These are phyloP conservation scores for Cytospora chrysosperma DNA, from an alignment of 2,329 filamentous ascomycete genomes.

Conservation along the genomic window DNA sequence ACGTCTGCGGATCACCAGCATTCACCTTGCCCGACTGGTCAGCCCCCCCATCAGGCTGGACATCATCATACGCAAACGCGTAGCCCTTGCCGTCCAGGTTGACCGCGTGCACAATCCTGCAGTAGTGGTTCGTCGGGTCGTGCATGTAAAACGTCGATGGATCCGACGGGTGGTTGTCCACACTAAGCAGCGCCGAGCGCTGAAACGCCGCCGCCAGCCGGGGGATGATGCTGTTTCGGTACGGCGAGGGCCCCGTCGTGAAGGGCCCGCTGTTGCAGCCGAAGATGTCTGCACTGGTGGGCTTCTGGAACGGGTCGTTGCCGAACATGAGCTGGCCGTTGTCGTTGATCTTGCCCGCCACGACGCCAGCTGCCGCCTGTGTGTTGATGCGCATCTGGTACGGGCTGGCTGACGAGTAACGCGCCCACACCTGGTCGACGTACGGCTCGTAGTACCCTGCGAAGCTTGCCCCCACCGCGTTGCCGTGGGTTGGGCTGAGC, in stretches of 20 bases:
- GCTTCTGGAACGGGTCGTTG: slow-evolving; percentile 50
- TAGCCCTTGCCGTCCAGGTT: slow-evolving; percentile 57
- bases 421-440: slow-evolving; percentile 43
- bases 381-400: slow-evolving; percentile 59
- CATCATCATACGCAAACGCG: slow-evolving; percentile 62
- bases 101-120: slow-evolving; percentile 53
- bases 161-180: slow-evolving; percentile 40
- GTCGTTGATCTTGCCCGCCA: slow-evolving; percentile 48
- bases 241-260: slow-evolving; percentile 39
- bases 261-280: slow-evolving; percentile 65
- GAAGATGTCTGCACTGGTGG: slow-evolving; percentile 63
- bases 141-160: slow-evolving; percentile 39
- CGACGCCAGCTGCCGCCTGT: slow-evolving; percentile 56
- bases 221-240: slow-evolving; percentile 47
- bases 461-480: slow-evolving; percentile 44
- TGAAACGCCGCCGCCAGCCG: slow-evolving; percentile 48
- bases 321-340: slow-evolving; percentile 40
- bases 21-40: slow-evolving; percentile 58
- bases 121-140: slow-evolving; percentile 56
- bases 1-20: slow-evolving; percentile 47
- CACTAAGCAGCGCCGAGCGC: slow-evolving; percentile 52
- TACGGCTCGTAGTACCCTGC: slow-evolving; percentile 44
- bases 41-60: slow-evolving; percentile 47
- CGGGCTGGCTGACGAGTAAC: slow-evolving; percentile 32
- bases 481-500: slow-evolving; percentile 45